Evolutionary conservation across 1,284 basidiomycete genomes (phyloP), one percentile per base, ranked within the genome.

Genomic region (Agroathelia rolfsii): DNA sequence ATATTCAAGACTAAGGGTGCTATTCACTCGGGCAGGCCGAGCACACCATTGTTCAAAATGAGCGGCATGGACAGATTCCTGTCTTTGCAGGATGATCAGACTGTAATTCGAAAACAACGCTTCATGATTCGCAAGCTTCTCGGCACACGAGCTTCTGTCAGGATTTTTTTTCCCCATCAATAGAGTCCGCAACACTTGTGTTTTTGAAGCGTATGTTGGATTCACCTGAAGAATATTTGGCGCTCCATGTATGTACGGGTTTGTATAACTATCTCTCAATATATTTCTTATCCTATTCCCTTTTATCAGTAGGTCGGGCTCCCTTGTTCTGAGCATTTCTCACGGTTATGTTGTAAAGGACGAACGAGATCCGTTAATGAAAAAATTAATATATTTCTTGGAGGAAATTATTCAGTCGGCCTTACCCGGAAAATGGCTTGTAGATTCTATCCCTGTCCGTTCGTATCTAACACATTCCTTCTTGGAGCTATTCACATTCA

Each of bases 1-100:
- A 48, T 63, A 15, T 60, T 59, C 13, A 51, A 60, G 32, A 58
- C 46, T 30, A 38, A 38, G 31, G 44, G 41, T 16, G 38, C 40
- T 18, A 40, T 40, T 8, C 45, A 44, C 36, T 40, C 39, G n/a
- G 40, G 41, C 30, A 38, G 41, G 44, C 51, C 52, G 1, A 27
- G 37, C 17, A 29, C 47, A 10, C 30, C 37, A 7, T 46, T 54
- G 48, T 37, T 44, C 16, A 35, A 39, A 5, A 39, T 41, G 10
- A 53, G 56, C 2, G 39, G 46, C 38, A 29, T 21, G 3, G 39
- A 49, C 11, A 43, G 46, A 6, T 41, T 51, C 24, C n/a, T n/a
- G n/a, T n/a, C n/a, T n/a, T n/a, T n/a, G n/a, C n/a, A n/a, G n/a
- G n/a, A n/a, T n/a, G n/a, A n/a, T n/a, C n/a, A n/a, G n/a, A n/a